These are phyloP conservation scores for Epichloe hybrida DNA, from an alignment of 2,329 filamentous ascomycete species.

Conservation along the genomic window DNA sequence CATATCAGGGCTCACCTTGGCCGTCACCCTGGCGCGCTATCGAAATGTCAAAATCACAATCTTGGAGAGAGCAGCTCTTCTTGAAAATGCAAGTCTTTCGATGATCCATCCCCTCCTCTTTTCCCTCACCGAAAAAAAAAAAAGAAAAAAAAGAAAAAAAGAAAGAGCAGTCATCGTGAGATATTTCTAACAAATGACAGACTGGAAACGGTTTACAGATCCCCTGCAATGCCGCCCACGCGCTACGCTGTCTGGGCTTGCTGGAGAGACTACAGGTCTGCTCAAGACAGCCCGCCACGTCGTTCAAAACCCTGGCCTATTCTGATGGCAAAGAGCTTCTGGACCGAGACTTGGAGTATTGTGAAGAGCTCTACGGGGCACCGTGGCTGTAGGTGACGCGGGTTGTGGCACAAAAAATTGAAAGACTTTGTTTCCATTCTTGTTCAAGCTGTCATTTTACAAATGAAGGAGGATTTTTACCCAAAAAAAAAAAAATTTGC, in stretches of 20 bases:
- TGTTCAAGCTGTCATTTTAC: no score
- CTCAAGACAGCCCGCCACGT: not conserved
- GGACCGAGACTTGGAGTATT: slow-evolving; percentile 5
- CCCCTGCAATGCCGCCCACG: slow-evolving; percentile 9
- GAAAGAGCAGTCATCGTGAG: no score
- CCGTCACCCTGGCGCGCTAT: slow-evolving; percentile 5
- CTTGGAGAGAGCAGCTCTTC: slow-evolving; percentile 3
- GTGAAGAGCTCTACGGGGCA: slow-evolving; percentile 7
- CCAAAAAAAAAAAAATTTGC: not conserved
- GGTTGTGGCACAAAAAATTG: not conserved
- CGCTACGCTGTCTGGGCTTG: slow-evolving; percentile 8
- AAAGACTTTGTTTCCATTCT: no score
- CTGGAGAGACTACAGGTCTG: slow-evolving; percentile 6
- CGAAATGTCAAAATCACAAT: slow-evolving; percentile 5
- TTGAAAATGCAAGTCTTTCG: not conserved
- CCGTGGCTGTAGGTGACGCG: slow-evolving; percentile 9
- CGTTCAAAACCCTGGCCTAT: not conserved
- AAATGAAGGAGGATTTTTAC: no score
- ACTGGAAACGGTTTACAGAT: slow-evolving; percentile 9
- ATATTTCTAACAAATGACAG: slow-evolving; percentile 1
- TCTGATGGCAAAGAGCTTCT: slow-evolving; percentile 1
- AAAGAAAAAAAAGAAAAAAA: no score
- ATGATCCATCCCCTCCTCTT: not conserved
- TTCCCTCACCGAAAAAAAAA: not conserved
- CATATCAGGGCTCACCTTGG: slow-evolving; percentile 7